Evolutionary conservation across 2,329 filamentous ascomycete genomes (phyloP), one percentile per base, ranked within the genome.

Genomic region (Ophiostoma ulmi): DNA sequence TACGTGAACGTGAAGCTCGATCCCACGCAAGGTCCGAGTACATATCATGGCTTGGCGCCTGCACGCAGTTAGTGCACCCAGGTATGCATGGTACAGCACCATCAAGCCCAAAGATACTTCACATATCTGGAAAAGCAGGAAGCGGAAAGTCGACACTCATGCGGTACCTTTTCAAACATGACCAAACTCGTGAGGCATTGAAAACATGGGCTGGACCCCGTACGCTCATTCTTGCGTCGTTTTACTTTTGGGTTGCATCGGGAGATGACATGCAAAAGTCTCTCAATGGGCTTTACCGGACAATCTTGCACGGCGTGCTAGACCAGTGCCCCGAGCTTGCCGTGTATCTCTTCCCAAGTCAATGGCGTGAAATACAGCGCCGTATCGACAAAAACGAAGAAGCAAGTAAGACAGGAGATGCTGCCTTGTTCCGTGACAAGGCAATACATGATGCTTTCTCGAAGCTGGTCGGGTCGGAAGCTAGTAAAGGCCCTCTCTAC

Each of bases 401-500:
- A 13, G 26, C 26, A 1, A 63, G 17, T 5, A 26, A 63, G 5
- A 20, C 58, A 5, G 58, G 26, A 63, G 58, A 63, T 20, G 26
- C 58, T 20, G 58, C 20, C 5, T 17, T 63, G 58, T 63, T 63
- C 58, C 58, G 58, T 6, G 58, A 35, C 26, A 63, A 20, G 7
- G 58, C 58, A 31, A 63, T 63, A 13, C 1, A 5, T 0, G 58
- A 63, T 0, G 58, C 58, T 11, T 63, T 63, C 7, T 63, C 8
- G 26, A 63, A 63, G 58, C 58, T 63, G 11, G 58, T 63, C 2
- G 58, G 58, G 31, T 26, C 68, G 13, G 63, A 64, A 41, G 52
- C 68, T n/a, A 65, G 68, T 68, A 41, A 44, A 64, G 72, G 70
- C 61, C 67, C 72, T 5, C 70, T 72, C 58, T 68, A 70, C 52